A percentile compares a stretch with the other conserved stretches of the same genome.
Conservation (phyloP, 495 filamentous ascomycete genomes). For the Neohortaea acidophila region DNA sequence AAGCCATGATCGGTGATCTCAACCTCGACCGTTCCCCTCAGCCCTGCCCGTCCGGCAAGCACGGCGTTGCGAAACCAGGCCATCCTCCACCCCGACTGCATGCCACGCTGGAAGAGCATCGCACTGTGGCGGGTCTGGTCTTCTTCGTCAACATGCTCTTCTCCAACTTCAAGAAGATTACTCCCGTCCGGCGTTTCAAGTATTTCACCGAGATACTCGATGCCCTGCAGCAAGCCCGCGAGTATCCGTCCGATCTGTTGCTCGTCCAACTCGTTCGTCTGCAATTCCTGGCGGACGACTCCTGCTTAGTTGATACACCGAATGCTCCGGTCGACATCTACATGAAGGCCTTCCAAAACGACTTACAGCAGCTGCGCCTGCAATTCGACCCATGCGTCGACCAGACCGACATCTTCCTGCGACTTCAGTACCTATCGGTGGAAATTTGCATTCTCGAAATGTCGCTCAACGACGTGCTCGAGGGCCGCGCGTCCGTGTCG, state of each 20-base stretch:
- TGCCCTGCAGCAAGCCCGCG: conserved; percentile 30
- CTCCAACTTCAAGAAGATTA: conserved; percentile 31
- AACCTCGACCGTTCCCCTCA: conserved; percentile 35
- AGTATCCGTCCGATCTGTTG: conserved; percentile 36
- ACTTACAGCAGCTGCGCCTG: conserved; percentile 23
- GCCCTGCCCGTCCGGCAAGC: conserved; percentile 4
- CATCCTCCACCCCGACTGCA: not conserved
- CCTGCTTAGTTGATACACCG: conserved; percentile 22
- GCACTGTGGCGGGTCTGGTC: conserved; percentile 40
- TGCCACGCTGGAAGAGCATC: conserved; percentile 37
- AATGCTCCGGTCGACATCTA: conserved; percentile 28
- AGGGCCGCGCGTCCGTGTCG: conserved; percentile 1
- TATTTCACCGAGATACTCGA: conserved; percentile 39
- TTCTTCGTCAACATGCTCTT: conserved; percentile 25
- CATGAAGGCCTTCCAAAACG: conserved; percentile 30
- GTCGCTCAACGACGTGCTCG: conserved; percentile 11
- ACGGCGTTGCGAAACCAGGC: conserved; percentile 3
- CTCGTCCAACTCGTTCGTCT: conserved; percentile 35
- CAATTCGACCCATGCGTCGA: conserved; percentile 2
- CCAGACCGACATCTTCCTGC: conserved; percentile 3
- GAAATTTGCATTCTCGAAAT: conserved; percentile 13
- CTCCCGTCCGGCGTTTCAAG: conserved; percentile 37
- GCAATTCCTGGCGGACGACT: conserved; percentile 25
- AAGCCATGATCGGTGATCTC: conserved; percentile 38
- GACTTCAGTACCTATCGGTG: conserved; percentile 8